These are phyloP conservation scores for Saccharomycopsis amapae DNA, from an alignment of 805 yeast genomes.

Conservation along the genomic window DNA sequence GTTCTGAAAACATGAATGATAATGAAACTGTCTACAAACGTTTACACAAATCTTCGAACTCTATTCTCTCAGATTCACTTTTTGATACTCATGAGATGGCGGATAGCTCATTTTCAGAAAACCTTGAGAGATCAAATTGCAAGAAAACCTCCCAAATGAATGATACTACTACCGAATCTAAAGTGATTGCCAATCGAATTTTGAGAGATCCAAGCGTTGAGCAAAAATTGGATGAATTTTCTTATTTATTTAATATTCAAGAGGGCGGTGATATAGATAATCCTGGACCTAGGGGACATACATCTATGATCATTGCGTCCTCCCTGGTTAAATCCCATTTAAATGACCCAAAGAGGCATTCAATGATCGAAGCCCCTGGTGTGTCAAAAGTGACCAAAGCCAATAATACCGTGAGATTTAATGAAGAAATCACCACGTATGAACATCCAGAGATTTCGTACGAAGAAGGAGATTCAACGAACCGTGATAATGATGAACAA, in stretches of 20 bases:
- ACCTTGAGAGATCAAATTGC: neutral
- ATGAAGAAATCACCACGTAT: conserved; percentile 19
- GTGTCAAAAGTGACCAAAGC: neutral
- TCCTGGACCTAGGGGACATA: neutral
- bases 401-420: conserved; percentile 17
- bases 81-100: neutral
- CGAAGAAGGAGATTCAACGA: conserved; percentile 1
- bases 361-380: neutral
- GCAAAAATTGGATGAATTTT: conserved; percentile 14
- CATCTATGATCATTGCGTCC: conserved; percentile 4
- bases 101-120: conserved; percentile 5
- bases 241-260: conserved; percentile 12
- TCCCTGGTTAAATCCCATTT: conserved; percentile 11
- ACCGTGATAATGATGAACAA: neutral
- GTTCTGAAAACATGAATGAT: conserved; percentile 4
- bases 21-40: conserved; percentile 8
- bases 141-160: neutral
- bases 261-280: neutral
- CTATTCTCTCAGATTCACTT: conserved; percentile 6
- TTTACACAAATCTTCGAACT: conserved; percentile 8
- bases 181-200: neutral
- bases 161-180: neutral
- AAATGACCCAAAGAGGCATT: neutral
- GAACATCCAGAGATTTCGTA: conserved; percentile 5
- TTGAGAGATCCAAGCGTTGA: conserved; percentile 1